phyloP scores from a whole-genome alignment of 192 early-diverging fungal species.

The Coemansia sp. region DNA sequence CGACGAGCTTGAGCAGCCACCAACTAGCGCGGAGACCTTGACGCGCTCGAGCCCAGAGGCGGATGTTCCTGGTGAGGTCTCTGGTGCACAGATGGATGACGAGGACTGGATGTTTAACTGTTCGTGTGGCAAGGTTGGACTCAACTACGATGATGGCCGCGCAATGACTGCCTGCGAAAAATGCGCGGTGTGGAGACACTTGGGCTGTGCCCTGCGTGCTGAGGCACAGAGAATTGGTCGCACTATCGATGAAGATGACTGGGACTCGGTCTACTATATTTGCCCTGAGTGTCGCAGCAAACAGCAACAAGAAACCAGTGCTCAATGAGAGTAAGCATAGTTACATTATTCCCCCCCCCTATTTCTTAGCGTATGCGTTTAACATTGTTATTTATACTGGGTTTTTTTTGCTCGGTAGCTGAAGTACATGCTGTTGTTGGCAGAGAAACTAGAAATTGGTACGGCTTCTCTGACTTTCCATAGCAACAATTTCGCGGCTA shows the following conservation, averaged over 20 bases:
- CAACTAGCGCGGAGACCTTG: not conserved
- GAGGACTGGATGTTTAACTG: constrained; percentile 45
- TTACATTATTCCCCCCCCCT: not conserved
- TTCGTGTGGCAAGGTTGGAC: constrained; percentile 26
- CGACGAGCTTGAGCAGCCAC: not conserved
- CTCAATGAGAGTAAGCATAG: not conserved
- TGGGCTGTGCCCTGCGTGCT: constrained; percentile 34
- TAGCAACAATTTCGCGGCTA: too few species aligned
- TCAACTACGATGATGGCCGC: constrained; percentile 42
- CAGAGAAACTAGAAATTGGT: too few species aligned
- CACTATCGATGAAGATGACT: constrained; percentile 37
- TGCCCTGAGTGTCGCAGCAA: constrained; percentile 19
- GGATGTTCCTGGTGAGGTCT: not conserved
- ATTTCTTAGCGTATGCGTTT: not conserved
- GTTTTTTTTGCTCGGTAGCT: too few species aligned
- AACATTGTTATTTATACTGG: not conserved
- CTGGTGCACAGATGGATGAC: not conserved
- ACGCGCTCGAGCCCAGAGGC: not conserved
- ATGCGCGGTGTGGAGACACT: constrained; percentile 31
- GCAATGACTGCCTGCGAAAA: constrained; percentile 42
- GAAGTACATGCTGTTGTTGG: too few species aligned
- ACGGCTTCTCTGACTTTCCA: too few species aligned
- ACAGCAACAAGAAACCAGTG: not conserved
- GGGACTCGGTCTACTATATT: constrained; percentile 27
- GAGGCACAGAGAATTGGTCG: constrained; percentile 22